Evolutionary conservation across 208 protist species (phyloP).

Genomic region (Hexamita inflata): DNA sequence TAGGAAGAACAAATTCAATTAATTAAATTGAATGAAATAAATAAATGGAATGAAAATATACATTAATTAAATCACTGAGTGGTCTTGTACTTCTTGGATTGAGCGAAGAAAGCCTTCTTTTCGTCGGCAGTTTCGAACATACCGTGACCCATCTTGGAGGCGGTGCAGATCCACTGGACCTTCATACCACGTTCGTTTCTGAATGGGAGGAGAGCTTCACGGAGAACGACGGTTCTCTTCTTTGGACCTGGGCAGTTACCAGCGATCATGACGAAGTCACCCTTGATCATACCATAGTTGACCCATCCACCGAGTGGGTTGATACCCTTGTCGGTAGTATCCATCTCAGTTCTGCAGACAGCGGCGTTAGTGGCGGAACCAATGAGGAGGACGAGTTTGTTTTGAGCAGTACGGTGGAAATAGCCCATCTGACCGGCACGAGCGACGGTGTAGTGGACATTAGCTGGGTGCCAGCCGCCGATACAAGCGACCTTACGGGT

Average conservation of each 20-base stretch:
- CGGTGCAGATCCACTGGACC: constrained; percentile 97
- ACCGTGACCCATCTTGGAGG: constrained; percentile 93
- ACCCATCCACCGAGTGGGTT: constrained; percentile 96
- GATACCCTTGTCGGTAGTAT: constrained; percentile 93
- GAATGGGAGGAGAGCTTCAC: constrained; percentile 74
- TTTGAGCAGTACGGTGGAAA: constrained; percentile 90
- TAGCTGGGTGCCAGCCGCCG: constrained; percentile 91
- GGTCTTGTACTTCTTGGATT: too few relatives aligned
- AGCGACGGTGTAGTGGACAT: constrained; percentile 82
- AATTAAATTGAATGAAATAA: too few relatives aligned
- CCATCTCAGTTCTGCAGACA: constrained; percentile 78
- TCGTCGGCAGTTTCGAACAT: constrained; percentile 93
- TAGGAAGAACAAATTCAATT: too few relatives aligned
- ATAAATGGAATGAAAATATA: too few relatives aligned
- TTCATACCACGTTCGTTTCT: constrained; percentile 63
- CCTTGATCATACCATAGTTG: constrained; percentile 84
- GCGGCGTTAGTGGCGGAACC: constrained; percentile 49
- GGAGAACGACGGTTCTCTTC: constrained; percentile 87
- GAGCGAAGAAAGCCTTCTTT: constrained; percentile 57
- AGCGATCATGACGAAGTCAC: constrained; percentile 95
- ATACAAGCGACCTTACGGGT: constrained; percentile 97
- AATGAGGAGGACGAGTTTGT: constrained; percentile 98
- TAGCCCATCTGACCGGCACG: constrained; percentile 95
- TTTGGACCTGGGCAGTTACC: constrained; percentile 50
- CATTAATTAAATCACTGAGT: too few relatives aligned